Evolutionary conservation across 2,329 filamentous ascomycete species (phyloP).

Genomic region (Sclerotinia subarctica): DNA sequence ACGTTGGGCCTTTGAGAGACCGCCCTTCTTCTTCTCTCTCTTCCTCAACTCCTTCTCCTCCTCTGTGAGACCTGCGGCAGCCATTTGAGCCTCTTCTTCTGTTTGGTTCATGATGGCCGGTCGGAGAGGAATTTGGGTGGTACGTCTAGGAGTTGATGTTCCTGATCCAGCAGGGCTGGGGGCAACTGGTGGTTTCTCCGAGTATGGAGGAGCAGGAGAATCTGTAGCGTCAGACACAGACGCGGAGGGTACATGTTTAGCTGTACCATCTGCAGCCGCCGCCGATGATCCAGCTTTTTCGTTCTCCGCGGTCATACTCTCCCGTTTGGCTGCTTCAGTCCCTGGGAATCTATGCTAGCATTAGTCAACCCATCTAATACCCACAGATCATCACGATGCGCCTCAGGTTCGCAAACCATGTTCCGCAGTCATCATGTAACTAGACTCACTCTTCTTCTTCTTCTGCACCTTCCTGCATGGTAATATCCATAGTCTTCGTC

Average conservation of each 20-base stretch:
- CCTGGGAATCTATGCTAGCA: conserved; percentile 46
- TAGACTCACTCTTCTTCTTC: conserved; percentile 46
- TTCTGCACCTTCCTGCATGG: conserved; percentile 75
- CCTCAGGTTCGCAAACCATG: background rate
- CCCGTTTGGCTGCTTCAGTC: conserved; percentile 54
- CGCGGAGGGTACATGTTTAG: conserved; percentile 23
- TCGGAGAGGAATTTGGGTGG: conserved; percentile 63
- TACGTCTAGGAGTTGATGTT: conserved; percentile 44
- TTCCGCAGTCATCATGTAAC: background rate
- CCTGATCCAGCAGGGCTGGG: conserved; percentile 38
- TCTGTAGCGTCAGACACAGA: conserved; percentile 31
- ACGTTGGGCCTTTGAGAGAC: conserved; percentile 84
- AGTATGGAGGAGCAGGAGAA: conserved; percentile 15
- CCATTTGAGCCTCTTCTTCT: conserved; percentile 69
- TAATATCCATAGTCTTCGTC: conserved; percentile 97
- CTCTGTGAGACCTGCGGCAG: conserved; percentile 61
- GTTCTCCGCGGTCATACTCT: conserved; percentile 46
- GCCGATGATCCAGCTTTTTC: conserved; percentile 31
- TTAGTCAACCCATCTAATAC: conserved; percentile 46
- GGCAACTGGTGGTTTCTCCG: conserved; percentile 23
- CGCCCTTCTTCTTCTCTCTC: conserved; percentile 86
- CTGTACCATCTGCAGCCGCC: conserved; percentile 20
- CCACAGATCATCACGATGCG: background rate
- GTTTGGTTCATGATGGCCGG: conserved; percentile 86
- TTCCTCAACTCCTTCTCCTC: conserved; percentile 74